Evolutionary conservation across 139 green algal species (phyloP).

Genomic region (Eudorina sp.): DNA sequence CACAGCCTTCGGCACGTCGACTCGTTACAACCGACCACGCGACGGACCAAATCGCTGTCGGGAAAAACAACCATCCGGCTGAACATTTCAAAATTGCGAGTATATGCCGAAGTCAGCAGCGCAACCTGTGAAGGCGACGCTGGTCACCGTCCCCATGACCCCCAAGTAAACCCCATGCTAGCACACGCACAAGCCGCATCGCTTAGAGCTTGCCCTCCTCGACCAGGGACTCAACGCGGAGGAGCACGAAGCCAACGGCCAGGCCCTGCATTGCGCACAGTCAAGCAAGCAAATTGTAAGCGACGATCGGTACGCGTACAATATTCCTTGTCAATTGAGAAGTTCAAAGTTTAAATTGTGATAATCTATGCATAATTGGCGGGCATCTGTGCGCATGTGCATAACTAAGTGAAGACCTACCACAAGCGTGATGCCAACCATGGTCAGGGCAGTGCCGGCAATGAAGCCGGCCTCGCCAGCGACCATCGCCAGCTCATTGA

Average conservation of each 20-base stretch:
- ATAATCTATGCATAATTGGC: too few relatives aligned
- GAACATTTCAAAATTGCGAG: conserved; percentile 16
- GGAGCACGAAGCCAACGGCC: conserved; percentile 94
- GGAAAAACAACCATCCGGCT: not conserved
- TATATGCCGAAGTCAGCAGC: not conserved
- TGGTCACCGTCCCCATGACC: not conserved
- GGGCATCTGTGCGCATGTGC: too few relatives aligned
- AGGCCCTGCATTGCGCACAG: conserved; percentile 79
- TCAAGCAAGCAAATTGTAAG: conserved; percentile 12
- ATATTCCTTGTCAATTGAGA: not conserved
- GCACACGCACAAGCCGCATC: not conserved
- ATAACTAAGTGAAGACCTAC: conserved; percentile 67
- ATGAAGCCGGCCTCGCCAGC: conserved; percentile 88
- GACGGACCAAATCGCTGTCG: not conserved
- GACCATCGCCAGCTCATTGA: conserved; percentile 83
- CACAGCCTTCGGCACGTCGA: not conserved
- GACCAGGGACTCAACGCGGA: conserved; percentile 90
- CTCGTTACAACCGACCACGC: conserved; percentile 9
- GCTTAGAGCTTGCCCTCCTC: conserved; percentile 91
- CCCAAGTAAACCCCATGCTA: not conserved
- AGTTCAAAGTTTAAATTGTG: too few relatives aligned
- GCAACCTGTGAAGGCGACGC: not conserved
- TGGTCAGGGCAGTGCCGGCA: conserved; percentile 79
- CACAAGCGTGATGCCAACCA: conserved; percentile 90
- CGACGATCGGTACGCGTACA: not conserved